These are phyloP conservation scores for Dendrobium nobile DNA, from an alignment of 106 monocot genomes.

Conservation along the genomic window DNA sequence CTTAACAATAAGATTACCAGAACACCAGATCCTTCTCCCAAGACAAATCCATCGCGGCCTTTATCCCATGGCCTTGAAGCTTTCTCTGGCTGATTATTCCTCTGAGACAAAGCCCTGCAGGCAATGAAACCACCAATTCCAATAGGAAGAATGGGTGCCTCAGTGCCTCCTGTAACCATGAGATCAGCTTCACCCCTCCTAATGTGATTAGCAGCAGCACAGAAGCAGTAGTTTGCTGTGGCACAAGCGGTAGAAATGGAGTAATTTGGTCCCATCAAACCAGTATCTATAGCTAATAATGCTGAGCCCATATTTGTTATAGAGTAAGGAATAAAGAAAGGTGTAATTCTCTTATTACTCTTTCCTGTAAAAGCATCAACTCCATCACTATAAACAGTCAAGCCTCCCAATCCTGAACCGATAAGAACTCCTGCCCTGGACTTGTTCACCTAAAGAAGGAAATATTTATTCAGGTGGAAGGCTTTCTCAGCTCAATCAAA, in stretches of 20 bases:
- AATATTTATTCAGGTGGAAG: too few relatives aligned
- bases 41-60: slow-evolving; percentile 39
- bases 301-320: slow-evolving; percentile 48
- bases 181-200: slow-evolving; percentile 48
- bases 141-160: slow-evolving; percentile 35
- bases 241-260: slow-evolving; percentile 54
- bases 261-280: slow-evolving; percentile 47
- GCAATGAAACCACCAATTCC: slow-evolving; percentile 40
- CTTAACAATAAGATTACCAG: too few relatives aligned
- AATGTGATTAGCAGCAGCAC: slow-evolving; percentile 57
- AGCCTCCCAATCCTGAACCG: slow-evolving; percentile 43
- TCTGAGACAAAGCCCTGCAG: slow-evolving; percentile 41
- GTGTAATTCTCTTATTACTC: slow-evolving; percentile 28
- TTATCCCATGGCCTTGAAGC: slow-evolving; percentile 51
- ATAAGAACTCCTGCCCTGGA: slow-evolving; percentile 36
- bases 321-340: slow-evolving; percentile 40
- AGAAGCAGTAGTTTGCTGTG: slow-evolving; percentile 51
- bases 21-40: slow-evolving; percentile 34
- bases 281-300: slow-evolving; percentile 35
- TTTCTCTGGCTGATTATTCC: slow-evolving; percentile 31
- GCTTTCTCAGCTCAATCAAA: background rate
- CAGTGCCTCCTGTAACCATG: slow-evolving; percentile 46
- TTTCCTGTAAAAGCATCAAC: slow-evolving; percentile 18
- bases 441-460: slow-evolving; percentile 24
- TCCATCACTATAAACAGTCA: slow-evolving; percentile 21